phyloP scores from a whole-genome alignment of 2,329 filamentous ascomycete genomes.

The Penicillium expansum region DNA sequence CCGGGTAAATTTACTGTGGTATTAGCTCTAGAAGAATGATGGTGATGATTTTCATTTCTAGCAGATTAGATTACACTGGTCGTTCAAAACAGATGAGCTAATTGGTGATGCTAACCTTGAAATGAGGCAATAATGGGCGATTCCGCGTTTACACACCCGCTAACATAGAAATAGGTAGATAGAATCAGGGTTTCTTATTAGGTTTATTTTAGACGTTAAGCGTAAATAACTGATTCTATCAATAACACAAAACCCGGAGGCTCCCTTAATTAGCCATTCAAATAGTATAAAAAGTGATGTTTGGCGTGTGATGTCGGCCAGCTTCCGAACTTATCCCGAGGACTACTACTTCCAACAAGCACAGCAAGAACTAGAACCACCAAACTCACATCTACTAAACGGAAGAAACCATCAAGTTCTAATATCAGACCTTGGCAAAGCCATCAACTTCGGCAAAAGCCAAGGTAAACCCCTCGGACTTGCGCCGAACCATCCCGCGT shows the following conservation, averaged over 20 bases:
- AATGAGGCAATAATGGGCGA: background rate
- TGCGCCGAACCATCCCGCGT: slow-evolving; percentile 18
- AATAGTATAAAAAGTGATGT: background rate
- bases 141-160: background rate
- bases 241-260: background rate
- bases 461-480: slow-evolving; percentile 14
- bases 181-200: background rate
- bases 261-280: background rate
- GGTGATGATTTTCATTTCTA: background rate
- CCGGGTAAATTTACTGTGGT: background rate
- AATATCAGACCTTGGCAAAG: background rate
- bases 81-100: background rate
- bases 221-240: background rate
- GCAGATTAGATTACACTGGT: background rate
- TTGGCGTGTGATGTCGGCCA: background rate
- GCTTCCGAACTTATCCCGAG: background rate
- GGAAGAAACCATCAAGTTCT: background rate
- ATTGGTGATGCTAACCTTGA: background rate
- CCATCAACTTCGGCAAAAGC: background rate
- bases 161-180: background rate
- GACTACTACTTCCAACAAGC: background rate
- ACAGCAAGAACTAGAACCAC: background rate
- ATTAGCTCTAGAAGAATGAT: background rate
- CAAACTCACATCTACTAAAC: background rate
- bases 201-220: background rate